phyloP scores from a whole-genome alignment of 2,329 filamentous ascomycete species.

The Claviceps digitariae region DNA sequence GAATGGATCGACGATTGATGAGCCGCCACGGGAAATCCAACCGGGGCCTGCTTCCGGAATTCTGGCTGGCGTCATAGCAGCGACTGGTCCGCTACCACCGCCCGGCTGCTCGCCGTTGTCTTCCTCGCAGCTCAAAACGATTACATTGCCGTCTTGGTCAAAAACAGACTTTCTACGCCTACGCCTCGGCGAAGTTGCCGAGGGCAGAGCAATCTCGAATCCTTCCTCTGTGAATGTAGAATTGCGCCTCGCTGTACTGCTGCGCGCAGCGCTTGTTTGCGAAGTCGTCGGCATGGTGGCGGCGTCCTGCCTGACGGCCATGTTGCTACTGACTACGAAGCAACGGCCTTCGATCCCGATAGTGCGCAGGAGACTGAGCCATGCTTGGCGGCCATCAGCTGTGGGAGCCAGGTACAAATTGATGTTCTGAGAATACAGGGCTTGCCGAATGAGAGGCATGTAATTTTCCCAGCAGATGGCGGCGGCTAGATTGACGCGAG shows the following conservation, averaged over 20 bases:
- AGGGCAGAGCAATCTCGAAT: constrained; percentile 31
- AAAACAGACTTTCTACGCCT: constrained; percentile 28
- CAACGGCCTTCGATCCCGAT: constrained; percentile 69
- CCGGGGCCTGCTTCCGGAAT: constrained; percentile 8
- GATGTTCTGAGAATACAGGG: constrained; percentile 78
- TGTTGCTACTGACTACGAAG: constrained; percentile 77
- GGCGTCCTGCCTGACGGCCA: constrained; percentile 40
- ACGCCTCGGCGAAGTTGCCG: constrained; percentile 11
- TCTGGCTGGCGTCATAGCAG: neutral
- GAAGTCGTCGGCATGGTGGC: neutral
- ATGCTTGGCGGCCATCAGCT: constrained; percentile 71
- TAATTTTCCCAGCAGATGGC: constrained; percentile 97
- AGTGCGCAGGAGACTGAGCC: constrained; percentile 71
- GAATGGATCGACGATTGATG: constrained; percentile 64
- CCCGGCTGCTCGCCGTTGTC: constrained; percentile 12
- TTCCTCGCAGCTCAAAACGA: constrained; percentile 28
- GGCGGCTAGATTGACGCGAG: constrained; percentile 65
- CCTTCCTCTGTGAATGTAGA: constrained; percentile 33
- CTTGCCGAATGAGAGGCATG: constrained; percentile 78
- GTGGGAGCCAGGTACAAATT: constrained; percentile 87
- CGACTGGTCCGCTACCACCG: neutral
- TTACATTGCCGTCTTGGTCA: constrained; percentile 42
- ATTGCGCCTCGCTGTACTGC: constrained; percentile 15
- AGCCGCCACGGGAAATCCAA: constrained; percentile 63
- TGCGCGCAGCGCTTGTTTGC: constrained; percentile 1